Evolutionary conservation across 2,329 filamentous ascomycete species (phyloP).

Genomic region (Nectriaceae sp.): DNA sequence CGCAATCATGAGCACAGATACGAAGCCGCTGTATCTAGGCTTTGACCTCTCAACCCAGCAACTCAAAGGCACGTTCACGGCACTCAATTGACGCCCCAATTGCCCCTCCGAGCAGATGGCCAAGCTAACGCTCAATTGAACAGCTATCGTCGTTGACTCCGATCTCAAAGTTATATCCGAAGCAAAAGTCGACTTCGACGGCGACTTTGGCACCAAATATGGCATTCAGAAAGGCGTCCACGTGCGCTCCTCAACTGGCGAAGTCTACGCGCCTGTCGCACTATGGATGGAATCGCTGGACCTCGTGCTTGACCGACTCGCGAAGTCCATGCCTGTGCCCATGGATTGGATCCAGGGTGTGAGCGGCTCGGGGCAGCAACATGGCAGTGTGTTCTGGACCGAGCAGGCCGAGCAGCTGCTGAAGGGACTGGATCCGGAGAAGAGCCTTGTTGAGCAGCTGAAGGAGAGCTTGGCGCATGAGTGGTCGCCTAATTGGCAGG

Average conservation of each 20-base stretch:
- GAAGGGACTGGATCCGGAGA: conserved; percentile 57
- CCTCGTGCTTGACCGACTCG: conserved; percentile 74
- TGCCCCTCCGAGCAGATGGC: too few species aligned
- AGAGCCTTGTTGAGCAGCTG: conserved; percentile 73
- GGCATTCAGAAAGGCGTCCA: conserved; percentile 85
- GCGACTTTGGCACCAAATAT: conserved; percentile 73
- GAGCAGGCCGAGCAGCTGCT: conserved; percentile 67
- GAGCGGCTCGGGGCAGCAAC: conserved; percentile 93
- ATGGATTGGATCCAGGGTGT: conserved; percentile 77
- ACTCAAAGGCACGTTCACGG: conserved; percentile 77
- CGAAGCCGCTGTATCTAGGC: conserved; percentile 75
- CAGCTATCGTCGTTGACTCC: conserved; percentile 81
- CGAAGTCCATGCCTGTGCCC: conserved; percentile 62
- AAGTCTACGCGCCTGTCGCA: conserved; percentile 90
- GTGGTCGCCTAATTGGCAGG: conserved; percentile 96
- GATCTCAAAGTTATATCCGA: conserved; percentile 79
- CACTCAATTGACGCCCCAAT: neutral
- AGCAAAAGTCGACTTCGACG: conserved; percentile 94
- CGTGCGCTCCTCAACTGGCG: conserved; percentile 77
- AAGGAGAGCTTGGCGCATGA: conserved; percentile 75
- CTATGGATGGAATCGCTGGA: conserved; percentile 95
- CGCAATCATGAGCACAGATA: conserved; percentile 16
- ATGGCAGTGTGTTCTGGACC: conserved; percentile 95
- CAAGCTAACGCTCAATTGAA: neutral
- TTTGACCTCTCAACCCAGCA: conserved; percentile 98